Percentiles rank a stretch among this genome's conserved stretches.
phyloP scores from a whole-genome alignment of 805 yeast species.

The Citeromyces nyonsensis region DNA sequence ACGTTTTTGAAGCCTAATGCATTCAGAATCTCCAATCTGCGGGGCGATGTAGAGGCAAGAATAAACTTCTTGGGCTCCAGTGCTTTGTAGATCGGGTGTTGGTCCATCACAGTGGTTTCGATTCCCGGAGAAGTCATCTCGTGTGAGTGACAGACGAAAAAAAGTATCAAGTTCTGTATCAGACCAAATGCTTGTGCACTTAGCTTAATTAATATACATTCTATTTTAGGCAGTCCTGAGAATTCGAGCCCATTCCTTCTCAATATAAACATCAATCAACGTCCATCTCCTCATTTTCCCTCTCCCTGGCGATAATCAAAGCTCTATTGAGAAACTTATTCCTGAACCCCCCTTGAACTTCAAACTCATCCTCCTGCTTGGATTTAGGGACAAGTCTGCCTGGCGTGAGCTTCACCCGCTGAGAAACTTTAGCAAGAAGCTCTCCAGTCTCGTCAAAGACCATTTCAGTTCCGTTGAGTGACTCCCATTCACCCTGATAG shows the following conservation, averaged over 20 bases:
- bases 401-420: constrained; percentile 12
- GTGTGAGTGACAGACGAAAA: too few relatives aligned
- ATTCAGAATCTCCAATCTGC: constrained; percentile 57
- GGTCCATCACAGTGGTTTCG: not conserved
- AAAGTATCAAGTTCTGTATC: too few relatives aligned
- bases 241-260: too few relatives aligned
- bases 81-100: constrained; percentile 16
- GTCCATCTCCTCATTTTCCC: too few relatives aligned
- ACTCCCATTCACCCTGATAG: constrained; percentile 65
- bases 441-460: constrained; percentile 19
- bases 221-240: too few relatives aligned
- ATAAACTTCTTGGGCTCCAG: constrained; percentile 21
- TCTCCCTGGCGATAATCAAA: not conserved
- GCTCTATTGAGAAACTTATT: not conserved
- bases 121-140: too few relatives aligned
- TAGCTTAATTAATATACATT: too few relatives aligned
- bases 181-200: too few relatives aligned
- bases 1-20: constrained; percentile 36
- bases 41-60: constrained; percentile 76
- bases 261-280: too few relatives aligned
- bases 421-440: constrained; percentile 13
- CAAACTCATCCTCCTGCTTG: not conserved
- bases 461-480: constrained; percentile 60
- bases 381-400: constrained; percentile 12
- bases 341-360: not conserved